Conservation (phyloP, 192 early-diverging fungal genomes). For the Backusella morwellensis region DNA sequence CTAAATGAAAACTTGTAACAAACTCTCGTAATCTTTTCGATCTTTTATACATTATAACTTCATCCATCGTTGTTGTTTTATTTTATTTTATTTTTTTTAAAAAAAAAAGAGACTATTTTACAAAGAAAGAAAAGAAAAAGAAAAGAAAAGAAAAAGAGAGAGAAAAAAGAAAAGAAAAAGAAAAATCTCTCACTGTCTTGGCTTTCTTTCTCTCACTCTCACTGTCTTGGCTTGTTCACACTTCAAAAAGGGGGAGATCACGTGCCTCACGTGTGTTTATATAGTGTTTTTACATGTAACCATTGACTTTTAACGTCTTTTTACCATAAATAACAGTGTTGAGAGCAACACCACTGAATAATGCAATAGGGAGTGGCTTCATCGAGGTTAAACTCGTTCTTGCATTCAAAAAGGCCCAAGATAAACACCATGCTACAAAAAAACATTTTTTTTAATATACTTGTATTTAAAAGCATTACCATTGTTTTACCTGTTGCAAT, state of each 20-base stretch:
- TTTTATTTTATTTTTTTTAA: background rate
- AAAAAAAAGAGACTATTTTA: background rate
- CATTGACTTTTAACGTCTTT: conserved; percentile 36
- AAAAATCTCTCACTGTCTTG: background rate
- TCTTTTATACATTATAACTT: conserved; percentile 9
- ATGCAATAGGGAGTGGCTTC: conserved; percentile 26
- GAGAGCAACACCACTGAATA: conserved; percentile 16
- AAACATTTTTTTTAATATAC: too few relatives aligned
- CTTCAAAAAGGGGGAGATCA: background rate
- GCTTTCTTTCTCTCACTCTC: background rate
- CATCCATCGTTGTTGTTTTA: background rate
- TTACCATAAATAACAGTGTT: conserved; percentile 34
- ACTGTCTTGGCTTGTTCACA: background rate
- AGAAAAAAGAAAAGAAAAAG: background rate
- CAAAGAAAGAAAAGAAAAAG: background rate
- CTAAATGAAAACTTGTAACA: conserved; percentile 11
- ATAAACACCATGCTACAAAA: conserved; percentile 37
- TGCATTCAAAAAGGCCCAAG: conserved; percentile 37
- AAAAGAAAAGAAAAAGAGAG: background rate
- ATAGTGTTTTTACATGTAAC: conserved; percentile 22
- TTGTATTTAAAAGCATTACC: background rate
- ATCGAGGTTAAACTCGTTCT: conserved; percentile 14
- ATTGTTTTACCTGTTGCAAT: conserved; percentile 37
- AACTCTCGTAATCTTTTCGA: conserved; percentile 17
- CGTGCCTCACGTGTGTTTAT: background rate